Conservation (phyloP, 1,139 yeast species). For the Candida sanyaensis region DNA sequence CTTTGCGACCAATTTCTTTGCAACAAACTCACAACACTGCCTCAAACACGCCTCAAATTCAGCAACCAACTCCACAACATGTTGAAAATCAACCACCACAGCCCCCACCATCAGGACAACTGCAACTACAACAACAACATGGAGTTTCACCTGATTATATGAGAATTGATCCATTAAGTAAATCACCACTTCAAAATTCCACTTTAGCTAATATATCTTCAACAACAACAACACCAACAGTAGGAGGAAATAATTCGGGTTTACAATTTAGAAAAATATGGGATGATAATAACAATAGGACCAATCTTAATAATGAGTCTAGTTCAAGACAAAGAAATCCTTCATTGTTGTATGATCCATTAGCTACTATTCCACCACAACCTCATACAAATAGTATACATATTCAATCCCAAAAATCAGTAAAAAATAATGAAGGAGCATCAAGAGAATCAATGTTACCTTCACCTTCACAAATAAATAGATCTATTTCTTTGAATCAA, state of each 20-base stretch:
- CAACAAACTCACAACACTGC: background rate
- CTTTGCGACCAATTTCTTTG: background rate
- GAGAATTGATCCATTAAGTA: conserved; percentile 6
- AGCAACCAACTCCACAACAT: background rate
- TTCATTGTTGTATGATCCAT: conserved; percentile 38
- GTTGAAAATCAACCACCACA: background rate
- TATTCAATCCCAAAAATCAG: background rate
- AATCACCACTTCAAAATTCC: conserved; percentile 19
- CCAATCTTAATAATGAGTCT: conserved; percentile 5
- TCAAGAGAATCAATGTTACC: background rate
- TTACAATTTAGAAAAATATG: conserved; percentile 44
- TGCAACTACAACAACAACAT: conserved; percentile 1
- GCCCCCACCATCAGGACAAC: background rate
- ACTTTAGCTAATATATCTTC: background rate
- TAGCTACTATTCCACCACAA: conserved; percentile 28
- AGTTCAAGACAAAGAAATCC: conserved; percentile 32
- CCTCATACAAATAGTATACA: background rate
- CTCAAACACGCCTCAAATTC: background rate
- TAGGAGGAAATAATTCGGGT: conserved; percentile 14
- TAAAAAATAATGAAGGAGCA: no score
- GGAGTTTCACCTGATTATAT: conserved; percentile 4
- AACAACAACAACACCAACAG: no score
- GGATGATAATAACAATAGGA: conserved; percentile 20
- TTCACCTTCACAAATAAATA: conserved; percentile 10
- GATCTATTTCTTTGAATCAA: conserved; percentile 10